Evolutionary conservation across 2,329 filamentous ascomycete species (phyloP).

Genomic region (Didymella pinodella): DNA sequence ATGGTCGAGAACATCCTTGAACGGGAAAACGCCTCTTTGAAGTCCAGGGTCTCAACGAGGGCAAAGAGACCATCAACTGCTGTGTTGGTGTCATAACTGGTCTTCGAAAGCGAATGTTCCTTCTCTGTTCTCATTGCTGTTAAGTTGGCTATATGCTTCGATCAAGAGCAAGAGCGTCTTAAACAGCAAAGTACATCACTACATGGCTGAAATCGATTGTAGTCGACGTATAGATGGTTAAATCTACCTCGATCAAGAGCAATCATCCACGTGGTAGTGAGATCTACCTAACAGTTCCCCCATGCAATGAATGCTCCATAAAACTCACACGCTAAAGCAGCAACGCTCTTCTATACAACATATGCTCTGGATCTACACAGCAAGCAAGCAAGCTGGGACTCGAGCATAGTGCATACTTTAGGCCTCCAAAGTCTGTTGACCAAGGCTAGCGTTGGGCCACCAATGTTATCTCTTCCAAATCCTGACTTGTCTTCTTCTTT

Average conservation of each 20-base stretch:
- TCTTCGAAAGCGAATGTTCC: background rate
- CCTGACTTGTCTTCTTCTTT: background rate
- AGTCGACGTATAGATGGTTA: no score
- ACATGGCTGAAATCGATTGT: no score
- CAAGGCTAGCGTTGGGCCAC: background rate
- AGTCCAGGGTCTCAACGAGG: background rate
- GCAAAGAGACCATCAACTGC: background rate
- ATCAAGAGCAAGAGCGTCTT: no score
- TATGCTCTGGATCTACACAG: background rate
- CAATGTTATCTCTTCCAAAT: background rate
- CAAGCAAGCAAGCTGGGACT: background rate
- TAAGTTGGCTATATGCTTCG: background rate
- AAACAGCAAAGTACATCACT: no score
- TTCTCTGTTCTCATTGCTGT: background rate
- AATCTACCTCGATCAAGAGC: no score
- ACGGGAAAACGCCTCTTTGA: background rate
- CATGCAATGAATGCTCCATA: background rate
- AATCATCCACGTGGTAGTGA: no score
- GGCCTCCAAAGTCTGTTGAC: background rate
- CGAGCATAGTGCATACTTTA: background rate
- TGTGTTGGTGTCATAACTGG: no score
- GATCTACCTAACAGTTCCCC: background rate
- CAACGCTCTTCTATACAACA: background rate
- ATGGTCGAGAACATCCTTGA: background rate
- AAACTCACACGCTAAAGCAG: background rate